phyloP scores from a whole-genome alignment of 2,329 filamentous ascomycete genomes.

The Sporothrix variecibatus region DNA sequence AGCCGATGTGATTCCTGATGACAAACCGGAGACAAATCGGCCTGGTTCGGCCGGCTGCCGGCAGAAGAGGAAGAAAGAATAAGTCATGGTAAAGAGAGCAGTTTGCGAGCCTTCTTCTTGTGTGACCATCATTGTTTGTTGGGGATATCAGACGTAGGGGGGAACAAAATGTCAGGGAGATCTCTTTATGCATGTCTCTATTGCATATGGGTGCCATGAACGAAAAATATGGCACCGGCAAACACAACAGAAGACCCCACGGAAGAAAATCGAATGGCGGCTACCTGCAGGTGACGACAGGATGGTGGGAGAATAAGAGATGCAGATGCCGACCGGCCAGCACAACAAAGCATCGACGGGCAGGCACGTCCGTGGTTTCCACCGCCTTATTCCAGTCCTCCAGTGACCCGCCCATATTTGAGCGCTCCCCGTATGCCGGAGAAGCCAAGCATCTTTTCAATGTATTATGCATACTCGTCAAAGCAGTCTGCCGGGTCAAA shows the following conservation, averaged over 20 bases:
- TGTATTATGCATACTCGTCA: neutral
- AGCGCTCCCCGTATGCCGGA: neutral
- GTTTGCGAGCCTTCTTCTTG: neutral
- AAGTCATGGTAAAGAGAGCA: neutral
- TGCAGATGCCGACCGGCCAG: neutral
- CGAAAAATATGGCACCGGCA: neutral
- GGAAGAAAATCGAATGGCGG: neutral
- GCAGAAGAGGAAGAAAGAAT: neutral
- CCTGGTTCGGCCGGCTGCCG: neutral
- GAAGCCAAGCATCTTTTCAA: neutral
- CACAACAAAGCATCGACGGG: neutral
- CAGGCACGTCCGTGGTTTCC: neutral
- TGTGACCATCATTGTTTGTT: neutral
- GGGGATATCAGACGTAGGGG: neutral
- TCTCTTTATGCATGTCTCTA: too few species aligned
- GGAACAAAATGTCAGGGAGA: neutral
- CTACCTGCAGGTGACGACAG: neutral
- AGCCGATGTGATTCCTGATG: neutral
- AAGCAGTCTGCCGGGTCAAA: neutral
- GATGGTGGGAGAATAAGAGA: neutral
- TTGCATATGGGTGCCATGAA: too few species aligned
- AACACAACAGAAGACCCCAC: neutral
- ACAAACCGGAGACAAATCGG: neutral
- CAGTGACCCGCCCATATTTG: neutral
- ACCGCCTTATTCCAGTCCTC: too few species aligned